These are phyloP conservation scores for Aspergillus fructus DNA, from an alignment of 2,329 filamentous ascomycete genomes.

Conservation along the genomic window DNA sequence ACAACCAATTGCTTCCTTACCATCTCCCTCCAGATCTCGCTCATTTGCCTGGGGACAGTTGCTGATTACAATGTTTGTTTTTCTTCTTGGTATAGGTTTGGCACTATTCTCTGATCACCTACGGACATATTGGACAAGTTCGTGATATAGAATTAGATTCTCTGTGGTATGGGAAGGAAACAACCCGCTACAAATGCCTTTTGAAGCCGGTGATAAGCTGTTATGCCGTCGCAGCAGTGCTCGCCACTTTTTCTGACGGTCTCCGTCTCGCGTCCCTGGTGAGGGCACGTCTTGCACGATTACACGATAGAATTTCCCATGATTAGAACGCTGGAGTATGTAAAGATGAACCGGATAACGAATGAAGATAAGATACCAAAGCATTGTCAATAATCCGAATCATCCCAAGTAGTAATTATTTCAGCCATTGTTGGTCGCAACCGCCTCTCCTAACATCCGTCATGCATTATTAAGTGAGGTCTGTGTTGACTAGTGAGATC, in stretches of 20 bases:
- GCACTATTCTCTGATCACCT: constrained; percentile 44
- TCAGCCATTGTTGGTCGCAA: too few species aligned
- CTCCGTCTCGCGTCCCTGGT: not conserved
- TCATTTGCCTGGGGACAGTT: constrained; percentile 26
- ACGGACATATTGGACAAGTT: constrained; percentile 11
- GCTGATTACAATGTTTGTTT: constrained; percentile 35
- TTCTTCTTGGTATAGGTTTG: constrained; percentile 43
- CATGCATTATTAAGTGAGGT: too few species aligned
- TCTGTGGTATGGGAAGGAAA: constrained; percentile 4
- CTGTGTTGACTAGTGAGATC: too few species aligned
- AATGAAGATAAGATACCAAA: constrained; percentile 6
- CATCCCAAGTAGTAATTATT: too few species aligned
- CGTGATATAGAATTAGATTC: constrained; percentile 14
- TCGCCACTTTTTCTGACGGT: not conserved
- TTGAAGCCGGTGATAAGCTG: constrained; percentile 12
- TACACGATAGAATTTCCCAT: constrained; percentile 23
- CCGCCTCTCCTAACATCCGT: too few species aligned
- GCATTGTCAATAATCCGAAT: not conserved
- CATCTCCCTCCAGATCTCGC: constrained; percentile 26
- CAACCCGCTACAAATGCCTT: constrained; percentile 17
- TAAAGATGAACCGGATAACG: constrained; percentile 14
- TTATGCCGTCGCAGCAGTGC: not conserved
- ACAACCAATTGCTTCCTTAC: constrained; percentile 16
- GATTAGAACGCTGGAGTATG: constrained; percentile 15
- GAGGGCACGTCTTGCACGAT: constrained; percentile 21